Evolutionary conservation across 441 rosid genomes (phyloP).

Genomic region (Populus hybrid): DNA sequence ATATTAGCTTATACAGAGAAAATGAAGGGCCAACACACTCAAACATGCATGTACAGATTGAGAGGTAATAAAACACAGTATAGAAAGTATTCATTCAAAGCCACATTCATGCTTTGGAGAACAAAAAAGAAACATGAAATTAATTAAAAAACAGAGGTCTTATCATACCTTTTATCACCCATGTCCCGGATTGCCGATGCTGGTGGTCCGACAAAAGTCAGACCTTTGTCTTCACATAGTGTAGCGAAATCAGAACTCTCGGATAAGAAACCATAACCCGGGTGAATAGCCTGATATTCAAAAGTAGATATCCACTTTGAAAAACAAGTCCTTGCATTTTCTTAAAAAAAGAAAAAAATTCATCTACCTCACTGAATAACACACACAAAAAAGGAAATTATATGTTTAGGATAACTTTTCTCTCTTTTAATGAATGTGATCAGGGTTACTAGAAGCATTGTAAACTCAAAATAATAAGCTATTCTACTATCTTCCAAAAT

Average conservation of each 20-base stretch:
- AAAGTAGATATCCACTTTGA: slow-evolving; percentile 29
- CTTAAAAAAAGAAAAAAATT: not conserved
- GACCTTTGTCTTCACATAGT: slow-evolving; percentile 79
- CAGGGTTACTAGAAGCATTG: not conserved
- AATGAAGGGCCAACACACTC: not conserved
- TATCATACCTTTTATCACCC: slow-evolving; percentile 86
- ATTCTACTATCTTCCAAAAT: not conserved
- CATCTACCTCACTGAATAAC: not conserved
- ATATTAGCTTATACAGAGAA: not conserved
- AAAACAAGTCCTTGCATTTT: slow-evolving; percentile 9
- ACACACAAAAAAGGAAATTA: not conserved
- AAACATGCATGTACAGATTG: not conserved
- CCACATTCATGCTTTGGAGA: not conserved
- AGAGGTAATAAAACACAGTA: too few relatives aligned
- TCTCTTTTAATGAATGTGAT: too few relatives aligned
- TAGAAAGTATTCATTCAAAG: not conserved
- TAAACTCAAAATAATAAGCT: not conserved
- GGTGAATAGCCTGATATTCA: slow-evolving; percentile 75
- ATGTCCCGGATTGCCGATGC: slow-evolving; percentile 85
- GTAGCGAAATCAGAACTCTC: slow-evolving; percentile 84
- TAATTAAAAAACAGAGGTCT: not conserved
- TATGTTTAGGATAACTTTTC: too few relatives aligned
- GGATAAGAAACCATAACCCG: slow-evolving; percentile 91
- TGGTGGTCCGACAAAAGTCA: slow-evolving; percentile 91
- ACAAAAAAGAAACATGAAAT: not conserved